Evolutionary conservation across 2,329 filamentous ascomycete genomes (phyloP).

Genomic region (Myriosclerotinia curreyana): DNA sequence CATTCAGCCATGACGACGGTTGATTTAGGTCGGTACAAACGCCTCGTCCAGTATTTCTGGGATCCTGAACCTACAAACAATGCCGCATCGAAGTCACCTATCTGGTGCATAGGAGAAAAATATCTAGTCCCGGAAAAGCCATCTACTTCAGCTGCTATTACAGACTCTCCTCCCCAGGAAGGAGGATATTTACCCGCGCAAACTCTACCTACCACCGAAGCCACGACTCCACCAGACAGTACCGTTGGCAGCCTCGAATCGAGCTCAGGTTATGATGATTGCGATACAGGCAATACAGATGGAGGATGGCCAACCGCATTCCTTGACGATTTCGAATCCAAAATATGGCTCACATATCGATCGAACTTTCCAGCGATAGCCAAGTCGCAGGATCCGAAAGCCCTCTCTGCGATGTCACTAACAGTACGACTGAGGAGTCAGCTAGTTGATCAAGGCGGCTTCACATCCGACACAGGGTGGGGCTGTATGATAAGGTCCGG

Average conservation of each 20-base stretch:
- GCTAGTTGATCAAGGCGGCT: conserved; percentile 73
- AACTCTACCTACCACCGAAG: conserved; percentile 23
- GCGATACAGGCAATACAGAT: conserved; percentile 29
- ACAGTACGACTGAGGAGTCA: conserved; percentile 80
- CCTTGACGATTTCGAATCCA: conserved; percentile 87
- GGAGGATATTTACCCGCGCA: conserved; percentile 17
- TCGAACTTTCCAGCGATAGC: conserved; percentile 81
- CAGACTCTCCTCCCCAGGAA: conserved; percentile 27
- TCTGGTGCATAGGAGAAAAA: conserved; percentile 76
- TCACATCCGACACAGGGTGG: conserved; percentile 93
- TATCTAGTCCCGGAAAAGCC: conserved; percentile 45
- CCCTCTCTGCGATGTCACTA: conserved; percentile 70
- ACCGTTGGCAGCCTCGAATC: conserved; percentile 36
- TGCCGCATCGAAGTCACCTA: conserved; percentile 59
- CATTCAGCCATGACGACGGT: conserved; percentile 54
- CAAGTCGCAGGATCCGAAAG: conserved; percentile 71
- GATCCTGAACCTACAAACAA: conserved; percentile 86
- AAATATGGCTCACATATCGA: conserved; percentile 95
- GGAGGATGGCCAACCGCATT: conserved; percentile 79
- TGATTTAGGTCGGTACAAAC: conserved; percentile 74
- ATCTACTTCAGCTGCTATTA: conserved; percentile 16
- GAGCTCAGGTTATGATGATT: conserved; percentile 32
- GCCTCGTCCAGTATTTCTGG: conserved; percentile 88
- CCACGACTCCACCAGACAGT: conserved; percentile 38
- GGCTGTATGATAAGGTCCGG: conserved; percentile 98